Base-by-base conservation (phyloP, 352 stramenopile species). In the Pythium rhizo-oryzae region DNA sequence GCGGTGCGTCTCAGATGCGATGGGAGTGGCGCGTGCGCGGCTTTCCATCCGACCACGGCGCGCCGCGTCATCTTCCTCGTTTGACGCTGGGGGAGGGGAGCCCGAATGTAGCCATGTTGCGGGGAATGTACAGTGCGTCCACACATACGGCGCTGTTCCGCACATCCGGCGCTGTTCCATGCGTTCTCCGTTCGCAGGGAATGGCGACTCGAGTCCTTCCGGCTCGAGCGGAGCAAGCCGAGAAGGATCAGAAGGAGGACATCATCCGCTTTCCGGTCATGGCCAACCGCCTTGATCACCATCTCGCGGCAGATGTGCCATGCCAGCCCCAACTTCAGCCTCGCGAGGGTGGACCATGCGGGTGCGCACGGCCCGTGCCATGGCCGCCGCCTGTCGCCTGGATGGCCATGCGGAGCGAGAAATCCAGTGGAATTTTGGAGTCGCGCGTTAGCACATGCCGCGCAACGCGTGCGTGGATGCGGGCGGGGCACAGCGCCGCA, bases 381-480 rank as follows among this genome's bases (percentile, higher is more conserved):
- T 15, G 21, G 8, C 44, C 24, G 44, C 44, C n/a, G 44, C 44
- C 44, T 51, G 44, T 51, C 44, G 44, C 44, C 6, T 51, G n/a
- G 44, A 35, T 19, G 24, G 18, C 23, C 49, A 55, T 55, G 49
- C 24, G 49, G 23, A n/a, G 13, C 23, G 4, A 55, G 49, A 35
- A 55, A 55, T 55, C 49, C 23, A 55, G 49, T 55, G 24, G 49
- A 55, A 51, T 25, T 51, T 51, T 51, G 44, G 8, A 1, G 44
- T 51, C 41, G 21, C 1, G 41, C 41, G 41, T 47, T 47, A 47
- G 41, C 41, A 47, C 41, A 47, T 47, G 41, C 41, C 41, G 41
- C 41, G 13, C 15, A 47, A n/a, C n/a, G 9, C 18, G 41, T 47
- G 41, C 41, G 41, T 47, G 41, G 41, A 47, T 47, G 41, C 41